Evolutionary conservation across 75 land plant species (phyloP).

Genomic region (Pinus albicaulis): DNA sequence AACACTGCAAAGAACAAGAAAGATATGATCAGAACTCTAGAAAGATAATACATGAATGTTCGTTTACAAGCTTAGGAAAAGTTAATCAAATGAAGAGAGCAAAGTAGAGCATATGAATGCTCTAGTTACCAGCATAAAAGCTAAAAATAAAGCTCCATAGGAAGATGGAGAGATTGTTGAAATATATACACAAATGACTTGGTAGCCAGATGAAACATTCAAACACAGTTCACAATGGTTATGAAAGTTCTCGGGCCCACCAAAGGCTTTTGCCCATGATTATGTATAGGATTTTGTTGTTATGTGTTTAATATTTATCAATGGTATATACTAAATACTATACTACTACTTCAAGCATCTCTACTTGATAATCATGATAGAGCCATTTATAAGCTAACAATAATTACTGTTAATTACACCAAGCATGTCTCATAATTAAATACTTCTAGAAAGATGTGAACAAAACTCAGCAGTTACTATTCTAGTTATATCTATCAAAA

Average conservation of each 20-base stretch:
- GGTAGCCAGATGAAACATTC: not conserved
- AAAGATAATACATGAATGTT: not conserved
- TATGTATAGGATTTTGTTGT: not conserved
- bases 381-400: no score
- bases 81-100: not conserved
- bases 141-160: no score
- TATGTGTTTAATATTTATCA: not conserved
- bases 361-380: no score
- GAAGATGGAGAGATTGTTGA: no score
- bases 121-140: no score
- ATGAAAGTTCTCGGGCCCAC: not conserved
- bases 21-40: not conserved
- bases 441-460: no score
- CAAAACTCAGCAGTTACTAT: no score
- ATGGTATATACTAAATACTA: not conserved
- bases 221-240: not conserved
- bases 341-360: not conserved
- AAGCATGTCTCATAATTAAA: no score
- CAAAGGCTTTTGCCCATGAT: not conserved
- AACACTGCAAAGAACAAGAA: conserved; percentile 45
- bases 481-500: no score
- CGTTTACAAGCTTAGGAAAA: not conserved
- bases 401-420: no score
- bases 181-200: not conserved
- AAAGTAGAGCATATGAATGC: not conserved